Conservation (phyloP, 2,329 filamentous ascomycete genomes). For the Magnaporthiopsis poae region DNA sequence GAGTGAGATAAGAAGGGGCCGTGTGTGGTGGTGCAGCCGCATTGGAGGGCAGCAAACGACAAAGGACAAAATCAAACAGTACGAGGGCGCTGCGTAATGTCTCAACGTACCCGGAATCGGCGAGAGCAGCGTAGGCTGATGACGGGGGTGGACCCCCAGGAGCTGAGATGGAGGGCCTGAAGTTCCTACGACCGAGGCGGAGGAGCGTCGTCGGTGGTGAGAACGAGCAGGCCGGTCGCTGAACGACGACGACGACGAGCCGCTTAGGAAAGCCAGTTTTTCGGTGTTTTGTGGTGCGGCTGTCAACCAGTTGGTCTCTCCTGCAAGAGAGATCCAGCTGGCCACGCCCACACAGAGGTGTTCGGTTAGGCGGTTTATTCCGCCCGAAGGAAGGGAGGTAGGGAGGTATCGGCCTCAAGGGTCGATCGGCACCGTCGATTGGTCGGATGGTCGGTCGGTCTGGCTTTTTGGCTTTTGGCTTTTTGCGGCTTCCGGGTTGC, state of each 20-base stretch:
- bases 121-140: slow-evolving; percentile 32
- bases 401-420: not conserved
- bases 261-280: slow-evolving; percentile 4
- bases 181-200: slow-evolving; percentile 24
- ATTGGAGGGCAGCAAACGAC: not conserved
- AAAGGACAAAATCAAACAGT: not conserved
- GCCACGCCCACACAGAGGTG: not conserved
- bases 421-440: not conserved
- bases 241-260: slow-evolving; percentile 44
- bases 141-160: slow-evolving; percentile 30
- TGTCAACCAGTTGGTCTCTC: not conserved
- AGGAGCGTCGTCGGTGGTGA: slow-evolving; percentile 42
- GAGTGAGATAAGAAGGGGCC: slow-evolving; percentile 12
- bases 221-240: slow-evolving; percentile 37
- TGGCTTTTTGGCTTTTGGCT: not conserved
- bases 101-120: slow-evolving; percentile 44
- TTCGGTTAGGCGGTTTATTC: not conserved
- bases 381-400: no score
- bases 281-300: not conserved
- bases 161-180: slow-evolving; percentile 20
- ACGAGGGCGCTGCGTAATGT: not conserved
- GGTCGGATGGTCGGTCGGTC: not conserved
- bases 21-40: slow-evolving; percentile 1
- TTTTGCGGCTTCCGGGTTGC: not conserved
- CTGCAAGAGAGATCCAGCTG: slow-evolving; percentile 2